Percentiles rank a stretch among this genome's conserved stretches.
Conservation (phyloP, 2,329 filamentous ascomycete genomes). For the Fusarium multiceps region DNA sequence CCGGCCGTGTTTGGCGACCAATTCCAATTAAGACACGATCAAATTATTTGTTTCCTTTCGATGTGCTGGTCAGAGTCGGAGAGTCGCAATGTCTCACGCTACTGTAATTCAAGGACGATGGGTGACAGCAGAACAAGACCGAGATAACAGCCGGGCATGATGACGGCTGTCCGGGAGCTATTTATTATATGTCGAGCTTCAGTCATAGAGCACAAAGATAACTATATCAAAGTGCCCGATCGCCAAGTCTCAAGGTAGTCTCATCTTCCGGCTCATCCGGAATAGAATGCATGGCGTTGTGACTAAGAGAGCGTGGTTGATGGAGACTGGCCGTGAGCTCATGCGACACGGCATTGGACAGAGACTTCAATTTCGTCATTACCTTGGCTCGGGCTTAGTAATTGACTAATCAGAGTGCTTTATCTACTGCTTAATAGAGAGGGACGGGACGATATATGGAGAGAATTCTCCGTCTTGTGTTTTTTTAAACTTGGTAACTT, state of each 20-base stretch:
- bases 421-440: neutral
- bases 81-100: neutral
- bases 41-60: neutral
- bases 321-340: conserved; percentile 34
- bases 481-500: conserved; percentile 2
- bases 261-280: conserved; percentile 40
- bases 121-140: neutral
- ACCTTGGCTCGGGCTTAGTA: conserved; percentile 14
- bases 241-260: conserved; percentile 21
- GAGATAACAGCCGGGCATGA: neutral
- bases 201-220: conserved; percentile 14
- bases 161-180: conserved; percentile 17
- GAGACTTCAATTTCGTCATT: conserved; percentile 25
- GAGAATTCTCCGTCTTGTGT: conserved; percentile 6
- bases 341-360: conserved; percentile 38
- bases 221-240: conserved; percentile 8
- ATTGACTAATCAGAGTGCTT: conserved; percentile 14
- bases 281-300: conserved; percentile 34
- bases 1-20: neutral
- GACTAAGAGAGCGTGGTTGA: conserved; percentile 36
- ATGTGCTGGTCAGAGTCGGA: neutral
- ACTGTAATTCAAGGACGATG: neutral
- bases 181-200: conserved; percentile 37
- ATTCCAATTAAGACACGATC: neutral
- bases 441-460: neutral